Evolutionary conservation across 176 grass and related monocot species (phyloP), one percentile per base, ranked within the genome.

Genomic region (Musa beccarii): DNA sequence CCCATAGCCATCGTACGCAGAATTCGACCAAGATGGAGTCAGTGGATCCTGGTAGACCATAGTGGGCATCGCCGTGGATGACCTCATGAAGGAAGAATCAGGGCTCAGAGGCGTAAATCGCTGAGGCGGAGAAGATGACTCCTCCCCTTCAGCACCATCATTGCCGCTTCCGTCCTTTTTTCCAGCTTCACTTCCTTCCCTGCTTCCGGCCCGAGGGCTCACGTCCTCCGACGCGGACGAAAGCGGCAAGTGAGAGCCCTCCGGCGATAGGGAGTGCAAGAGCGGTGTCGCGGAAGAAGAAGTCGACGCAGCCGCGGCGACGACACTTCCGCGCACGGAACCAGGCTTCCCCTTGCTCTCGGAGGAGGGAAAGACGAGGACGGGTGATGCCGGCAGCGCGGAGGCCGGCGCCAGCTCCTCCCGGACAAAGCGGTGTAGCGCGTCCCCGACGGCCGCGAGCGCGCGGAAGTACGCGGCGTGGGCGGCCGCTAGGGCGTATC

Each of bases 381-480:
- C 79, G 16, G 88, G 90, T 57, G 95, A 93, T 9, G 78, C 79
- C 6, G 77, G 76, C 9, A 22, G 1, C 23, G 20, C 1, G 8
- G 51, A 77, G 28, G 52, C 22, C 15, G 83, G 53, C 11, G 59
- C 54, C 25, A 99, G 86, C 82, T 89, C 90, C 63, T 79, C 69
- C 8, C 34, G 80, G 10, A 76, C 88, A 81, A 99, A 99, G 57
- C 88, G 76, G 15, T 66, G 80, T 1, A 99, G 80, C 64, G 84
- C 82, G 69, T 79, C 84, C 13, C 95, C 90, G 20, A 98, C 79
- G 57, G 84, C 76, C 53, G 73, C 63, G 20, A 98, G 78, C 1
- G 86, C 84, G 67, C 78, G 82, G 80, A 93, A 83, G 80, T 98
- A 98, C 2, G 90, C 88, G 52, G 84, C 82, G 82, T 99, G 95